Evolutionary conservation across 164 flowering plant genomes (phyloP).

Genomic region (Berberis thunbergii): DNA sequence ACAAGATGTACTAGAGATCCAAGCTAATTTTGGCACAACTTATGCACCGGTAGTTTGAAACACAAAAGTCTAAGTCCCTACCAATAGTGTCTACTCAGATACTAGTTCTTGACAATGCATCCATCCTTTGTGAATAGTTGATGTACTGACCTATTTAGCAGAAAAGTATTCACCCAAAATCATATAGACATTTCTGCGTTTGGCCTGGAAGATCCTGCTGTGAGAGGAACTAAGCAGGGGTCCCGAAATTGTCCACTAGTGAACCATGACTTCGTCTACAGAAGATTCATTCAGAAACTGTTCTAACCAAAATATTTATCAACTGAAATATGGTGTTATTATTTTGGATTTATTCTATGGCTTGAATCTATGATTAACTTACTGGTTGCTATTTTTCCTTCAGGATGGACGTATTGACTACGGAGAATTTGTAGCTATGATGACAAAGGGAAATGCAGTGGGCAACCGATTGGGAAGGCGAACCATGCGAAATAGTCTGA

Average conservation of each 20-base stretch:
- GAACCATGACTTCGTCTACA: background rate
- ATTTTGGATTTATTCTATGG: background rate
- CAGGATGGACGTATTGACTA: constrained; percentile 97
- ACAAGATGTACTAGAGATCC: too few relatives aligned
- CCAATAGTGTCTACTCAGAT: too few relatives aligned
- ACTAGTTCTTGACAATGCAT: too few relatives aligned
- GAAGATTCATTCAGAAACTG: background rate
- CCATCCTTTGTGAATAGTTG: too few relatives aligned
- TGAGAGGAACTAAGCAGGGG: too few relatives aligned
- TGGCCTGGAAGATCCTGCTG: background rate
- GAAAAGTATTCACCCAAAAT: too few relatives aligned
- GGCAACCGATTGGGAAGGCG: constrained; percentile 54
- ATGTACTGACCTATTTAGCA: too few relatives aligned
- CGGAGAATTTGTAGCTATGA: constrained; percentile 94
- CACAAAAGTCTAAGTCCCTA: too few relatives aligned
- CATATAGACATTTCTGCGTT: background rate
- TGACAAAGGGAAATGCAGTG: constrained; percentile 83
- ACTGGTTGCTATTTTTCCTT: background rate
- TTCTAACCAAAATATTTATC: background rate
- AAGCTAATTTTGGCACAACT: too few relatives aligned
- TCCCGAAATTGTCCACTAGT: background rate
- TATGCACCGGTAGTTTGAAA: too few relatives aligned
- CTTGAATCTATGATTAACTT: constrained; percentile 2
- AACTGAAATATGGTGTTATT: background rate
- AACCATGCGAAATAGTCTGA: constrained; percentile 85